These are phyloP conservation scores for Rutstroemia sp. DNA, from an alignment of 2,329 filamentous ascomycete species.

Conservation along the genomic window DNA sequence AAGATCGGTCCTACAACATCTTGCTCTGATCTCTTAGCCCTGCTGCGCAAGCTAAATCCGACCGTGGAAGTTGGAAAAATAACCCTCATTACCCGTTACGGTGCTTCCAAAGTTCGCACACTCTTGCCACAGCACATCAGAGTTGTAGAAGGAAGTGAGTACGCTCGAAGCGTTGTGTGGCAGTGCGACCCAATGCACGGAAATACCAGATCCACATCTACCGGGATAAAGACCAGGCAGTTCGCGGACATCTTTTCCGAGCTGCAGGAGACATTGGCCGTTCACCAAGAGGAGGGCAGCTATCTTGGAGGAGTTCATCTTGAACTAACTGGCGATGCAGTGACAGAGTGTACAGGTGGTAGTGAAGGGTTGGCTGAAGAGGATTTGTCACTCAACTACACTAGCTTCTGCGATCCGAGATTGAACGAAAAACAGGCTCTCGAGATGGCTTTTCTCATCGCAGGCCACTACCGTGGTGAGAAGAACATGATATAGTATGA, in stretches of 20 bases:
- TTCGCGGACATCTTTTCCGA: slow-evolving; percentile 89
- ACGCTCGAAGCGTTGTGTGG: slow-evolving; percentile 68
- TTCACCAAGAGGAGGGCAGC: slow-evolving; percentile 76
- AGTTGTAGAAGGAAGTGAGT: slow-evolving; percentile 75
- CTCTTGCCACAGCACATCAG: slow-evolving; percentile 81
- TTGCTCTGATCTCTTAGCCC: slow-evolving; percentile 62
- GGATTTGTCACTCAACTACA: slow-evolving; percentile 85
- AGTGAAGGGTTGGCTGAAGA: slow-evolving; percentile 82
- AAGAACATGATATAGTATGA: not conserved
- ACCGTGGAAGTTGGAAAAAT: slow-evolving; percentile 79
- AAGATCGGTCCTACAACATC: slow-evolving; percentile 90
- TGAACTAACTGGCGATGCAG: slow-evolving; percentile 89
- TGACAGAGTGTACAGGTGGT: slow-evolving; percentile 92
- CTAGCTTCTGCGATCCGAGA: slow-evolving; percentile 89
- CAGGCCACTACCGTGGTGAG: slow-evolving; percentile 49
- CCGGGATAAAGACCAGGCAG: slow-evolving; percentile 83
- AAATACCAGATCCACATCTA: slow-evolving; percentile 59
- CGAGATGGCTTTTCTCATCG: slow-evolving; percentile 88
- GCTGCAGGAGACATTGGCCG: slow-evolving; percentile 71
- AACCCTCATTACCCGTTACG: slow-evolving; percentile 93
- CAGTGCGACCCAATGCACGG: slow-evolving; percentile 99
- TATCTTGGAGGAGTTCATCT: slow-evolving; percentile 92
- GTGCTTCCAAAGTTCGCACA: slow-evolving; percentile 64
- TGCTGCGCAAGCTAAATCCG: slow-evolving; percentile 85
- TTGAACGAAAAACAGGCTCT: slow-evolving; percentile 97